Base-by-base conservation (phyloP, 2,329 filamentous ascomycete genomes). In the Pseudopyricularia cyperi region DNA sequence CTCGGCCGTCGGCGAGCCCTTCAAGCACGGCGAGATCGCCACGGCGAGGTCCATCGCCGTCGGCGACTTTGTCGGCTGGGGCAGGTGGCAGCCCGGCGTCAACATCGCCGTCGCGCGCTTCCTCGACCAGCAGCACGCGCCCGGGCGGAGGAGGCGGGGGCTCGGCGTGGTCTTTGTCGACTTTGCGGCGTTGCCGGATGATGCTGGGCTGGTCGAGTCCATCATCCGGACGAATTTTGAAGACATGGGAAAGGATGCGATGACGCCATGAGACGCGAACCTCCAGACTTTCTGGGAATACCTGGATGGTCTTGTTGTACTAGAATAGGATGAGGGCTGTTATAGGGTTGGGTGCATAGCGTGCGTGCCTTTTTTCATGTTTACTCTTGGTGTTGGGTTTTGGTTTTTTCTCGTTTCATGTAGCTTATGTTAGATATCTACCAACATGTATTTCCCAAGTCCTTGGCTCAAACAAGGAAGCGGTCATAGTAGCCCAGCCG, bases 21-120 rank as follows among this genome's bases (percentile, higher is more conserved):
- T 58, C 52, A 57, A 65, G 56, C 64, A 65, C 53, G 66, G 65
- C 44, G 65, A 68, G 59, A 55, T 68, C 2, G 65, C 65, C 6
- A 63, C 68, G 57, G 58, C 63, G n/a, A 66, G 72, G 55, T 71
- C 68, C 60, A 66, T 74, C 37, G 71, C 71, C 0, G 62, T 71
- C 2, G 71, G 71, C 7, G 71, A 66, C 1, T 66, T 70, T 49
- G 59, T 63, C 19, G 63, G 64, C 30, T 51, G 50, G 50, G 39
- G 39, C 8, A 59, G 61, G 34, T 73, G 70, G 66, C 65, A 71
- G 32, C 59, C 63, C 17, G 71, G 71, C 17, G 69, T 74, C 59
- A 74, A 74, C 54, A 59, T 63, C 3, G 57, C 63, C 7, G 59
- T 69, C 5, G 57, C 62, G n/a, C 63, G 60, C 5, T 69, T 58